Base-by-base conservation (phyloP, 2,329 filamentous ascomycete species). In the Periglandula ipomoeae region DNA sequence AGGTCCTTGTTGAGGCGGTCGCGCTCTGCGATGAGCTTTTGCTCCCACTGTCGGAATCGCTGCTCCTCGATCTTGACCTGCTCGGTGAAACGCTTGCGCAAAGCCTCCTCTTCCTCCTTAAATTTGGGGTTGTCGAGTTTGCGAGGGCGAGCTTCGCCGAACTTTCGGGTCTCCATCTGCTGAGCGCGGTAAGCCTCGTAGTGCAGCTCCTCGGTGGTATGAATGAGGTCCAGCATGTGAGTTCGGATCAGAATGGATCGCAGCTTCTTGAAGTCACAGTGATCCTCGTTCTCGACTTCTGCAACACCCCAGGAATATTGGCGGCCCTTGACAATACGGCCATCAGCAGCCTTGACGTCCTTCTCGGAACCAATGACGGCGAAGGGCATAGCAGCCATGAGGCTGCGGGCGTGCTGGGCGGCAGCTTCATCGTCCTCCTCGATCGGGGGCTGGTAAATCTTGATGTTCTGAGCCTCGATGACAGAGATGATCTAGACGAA, bases 91-190 rank as follows among this genome's bases (percentile, higher is more conserved):
- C 94, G 84, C 84, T 98, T 98, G 73, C 93, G 85, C 57, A 98
- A 83, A 54, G 88, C 87, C 79, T 98, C 93, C 68, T 98, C 93
- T 73, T 98, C 93, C 70, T 98, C 93, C 82, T 98, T 98, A 82
- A 97, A 98, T 79, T 98, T 98, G 74, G 93, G 93, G 79, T 98
- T 98, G 76, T 98, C 93, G 61, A 98, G 79, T 82, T 98, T 98
- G 72, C 91, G 81, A 60, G 93, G 93, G 58, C 91, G 84, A 52
- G 90, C 91, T 76, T 98, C 94, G 71, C 93, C 93, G 61, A 98
- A 97, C 75, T 98, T 98, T 74, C 93, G 84, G 45, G 93, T 98
- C 79, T 98, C 93, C 93, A 98, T 98, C 74, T 98, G 94, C 72
- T 95, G 89, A 48, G 93, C 93, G 62, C 93, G 91, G 79, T 98